Percentiles rank a stretch among this genome's conserved stretches.
Conservation (phyloP, 495 filamentous ascomycete species). For the Talaromyces wortmannii region DNA sequence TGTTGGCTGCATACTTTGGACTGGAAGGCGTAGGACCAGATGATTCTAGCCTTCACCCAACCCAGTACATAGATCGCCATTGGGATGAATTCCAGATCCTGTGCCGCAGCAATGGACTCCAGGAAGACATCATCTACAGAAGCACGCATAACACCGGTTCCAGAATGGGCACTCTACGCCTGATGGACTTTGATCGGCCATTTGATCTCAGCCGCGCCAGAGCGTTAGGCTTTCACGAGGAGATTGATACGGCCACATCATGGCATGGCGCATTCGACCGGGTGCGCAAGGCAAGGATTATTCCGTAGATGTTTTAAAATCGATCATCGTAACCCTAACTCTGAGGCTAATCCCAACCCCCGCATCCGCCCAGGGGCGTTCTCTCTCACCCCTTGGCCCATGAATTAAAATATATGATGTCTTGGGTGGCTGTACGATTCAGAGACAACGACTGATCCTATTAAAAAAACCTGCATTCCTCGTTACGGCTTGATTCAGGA, state of each 20-base stretch:
- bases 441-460: not conserved
- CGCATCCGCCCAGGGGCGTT: not conserved
- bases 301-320: not conserved
- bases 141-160: slow-evolving; percentile 8
- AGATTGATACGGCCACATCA: slow-evolving; percentile 5
- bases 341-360: not conserved
- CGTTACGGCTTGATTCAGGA: no score
- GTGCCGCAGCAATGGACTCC: slow-evolving; percentile 3
- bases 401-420: not conserved
- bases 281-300: slow-evolving; percentile 1
- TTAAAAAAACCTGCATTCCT: no score
- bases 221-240: slow-evolving; percentile 5
- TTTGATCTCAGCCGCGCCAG: slow-evolving; percentile 4
- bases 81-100: slow-evolving; percentile 2
- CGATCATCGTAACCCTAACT: not conserved
- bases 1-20: slow-evolving; percentile 16
- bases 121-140: slow-evolving; percentile 6
- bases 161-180: slow-evolving; percentile 5
- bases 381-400: not conserved
- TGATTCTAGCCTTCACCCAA: not conserved
- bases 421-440: not conserved
- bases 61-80: not conserved
- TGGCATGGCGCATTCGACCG: slow-evolving; percentile 8
- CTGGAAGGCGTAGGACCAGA: slow-evolving; percentile 14
- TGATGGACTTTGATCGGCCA: slow-evolving; percentile 12